These are phyloP conservation scores for Zasmidium angulare DNA, from an alignment of 2,329 filamentous ascomycete species.

Conservation along the genomic window DNA sequence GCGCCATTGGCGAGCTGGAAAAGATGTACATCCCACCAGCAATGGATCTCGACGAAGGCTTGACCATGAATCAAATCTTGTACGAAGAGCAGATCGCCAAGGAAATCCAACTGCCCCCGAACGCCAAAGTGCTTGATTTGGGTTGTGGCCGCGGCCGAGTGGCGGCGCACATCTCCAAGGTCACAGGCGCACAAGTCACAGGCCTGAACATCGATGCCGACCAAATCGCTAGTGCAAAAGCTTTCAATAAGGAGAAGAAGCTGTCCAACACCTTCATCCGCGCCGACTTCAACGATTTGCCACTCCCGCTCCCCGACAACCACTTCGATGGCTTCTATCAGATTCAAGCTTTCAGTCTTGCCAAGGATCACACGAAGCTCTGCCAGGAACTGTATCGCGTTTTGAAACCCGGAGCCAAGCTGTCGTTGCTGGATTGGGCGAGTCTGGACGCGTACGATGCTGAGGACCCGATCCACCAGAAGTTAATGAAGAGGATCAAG, in stretches of 20 bases:
- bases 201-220: slow-evolving; percentile 33
- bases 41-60: slow-evolving; percentile 22
- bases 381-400: slow-evolving; percentile 28
- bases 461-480: slow-evolving; percentile 22
- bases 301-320: slow-evolving; percentile 25
- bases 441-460: slow-evolving; percentile 28
- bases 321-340: slow-evolving; percentile 34
- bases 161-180: slow-evolving; percentile 28
- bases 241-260: slow-evolving; percentile 23
- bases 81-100: slow-evolving; percentile 31
- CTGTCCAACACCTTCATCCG: slow-evolving; percentile 26
- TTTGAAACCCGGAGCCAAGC: slow-evolving; percentile 29
- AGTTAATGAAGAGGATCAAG: slow-evolving; percentile 30
- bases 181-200: slow-evolving; percentile 28
- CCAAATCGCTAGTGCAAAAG: slow-evolving; percentile 28
- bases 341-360: slow-evolving; percentile 33
- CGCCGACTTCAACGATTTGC: slow-evolving; percentile 31
- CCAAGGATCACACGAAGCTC: slow-evolving; percentile 26
- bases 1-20: slow-evolving; percentile 29
- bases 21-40: slow-evolving; percentile 33
- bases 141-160: slow-evolving; percentile 33
- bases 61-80: slow-evolving; percentile 28
- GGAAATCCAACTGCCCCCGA: slow-evolving; percentile 26
- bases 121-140: slow-evolving; percentile 30
- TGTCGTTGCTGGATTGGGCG: slow-evolving; percentile 31